Evolutionary conservation across 169 alveolate genomes (phyloP).

Genomic region (Eimeria praecox): DNA sequence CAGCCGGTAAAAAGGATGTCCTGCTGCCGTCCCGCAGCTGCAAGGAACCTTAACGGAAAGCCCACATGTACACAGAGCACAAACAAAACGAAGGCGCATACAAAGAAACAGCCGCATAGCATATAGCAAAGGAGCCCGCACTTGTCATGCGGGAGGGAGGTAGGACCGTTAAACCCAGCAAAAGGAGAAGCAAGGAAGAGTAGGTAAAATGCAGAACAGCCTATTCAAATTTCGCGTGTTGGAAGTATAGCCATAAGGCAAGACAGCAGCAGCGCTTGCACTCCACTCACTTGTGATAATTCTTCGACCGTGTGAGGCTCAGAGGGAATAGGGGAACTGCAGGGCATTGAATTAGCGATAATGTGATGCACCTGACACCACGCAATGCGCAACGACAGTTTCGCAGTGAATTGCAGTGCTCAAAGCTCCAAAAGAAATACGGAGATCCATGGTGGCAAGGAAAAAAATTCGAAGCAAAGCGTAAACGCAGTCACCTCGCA

Average conservation of each 20-base stretch:
- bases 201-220: not conserved
- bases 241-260: not conserved
- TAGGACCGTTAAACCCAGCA: not conserved
- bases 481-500: not conserved
- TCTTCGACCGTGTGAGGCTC: not conserved
- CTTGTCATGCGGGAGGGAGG: not conserved
- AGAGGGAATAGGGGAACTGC: not conserved
- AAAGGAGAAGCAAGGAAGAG: not conserved
- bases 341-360: not conserved
- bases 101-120: not conserved
- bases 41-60: not conserved
- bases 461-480: not conserved
- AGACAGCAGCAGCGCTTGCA: not conserved
- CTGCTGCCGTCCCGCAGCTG: not conserved
- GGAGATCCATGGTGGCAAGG: not conserved
- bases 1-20: constrained; percentile 15
- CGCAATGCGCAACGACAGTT: not conserved
- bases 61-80: not conserved
- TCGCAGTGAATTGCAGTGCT: not conserved
- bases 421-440: not conserved
- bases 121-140: not conserved
- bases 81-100: not conserved
- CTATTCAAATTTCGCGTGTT: not conserved
- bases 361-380: not conserved
- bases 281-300: not conserved